Evolutionary conservation across 2,329 filamentous ascomycete genomes (phyloP), one percentile per base, ranked within the genome.

Genomic region (Fusarium vanettenii): DNA sequence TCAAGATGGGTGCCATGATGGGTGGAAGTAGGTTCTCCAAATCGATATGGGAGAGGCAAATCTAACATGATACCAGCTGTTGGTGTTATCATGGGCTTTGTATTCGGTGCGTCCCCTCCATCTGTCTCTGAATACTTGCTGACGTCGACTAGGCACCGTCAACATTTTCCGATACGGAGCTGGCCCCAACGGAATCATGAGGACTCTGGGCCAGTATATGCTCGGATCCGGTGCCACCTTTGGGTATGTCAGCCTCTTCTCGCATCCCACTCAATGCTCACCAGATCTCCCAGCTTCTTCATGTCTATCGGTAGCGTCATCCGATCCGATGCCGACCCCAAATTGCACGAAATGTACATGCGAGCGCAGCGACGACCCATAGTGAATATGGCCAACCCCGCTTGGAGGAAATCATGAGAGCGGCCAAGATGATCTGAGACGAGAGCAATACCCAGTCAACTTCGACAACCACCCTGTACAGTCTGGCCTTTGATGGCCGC

Each of bases 291-390:
- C 74, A 92, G 90, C 27, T 98, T 98, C 87, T 99, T 99, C 89
- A 99, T 99, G 97, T 96, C 94, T 67, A 98, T 99, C 78, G 97
- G 97, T 78, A 98, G 95, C 79, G 95, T 97, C 52, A 98, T 99
- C 80, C 93, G 97, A 81, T 95, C 95, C 70, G 97, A 99, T 79
- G 92, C 94, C 75, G 94, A 94, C 50, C 92, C 93, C 41, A 92
- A 94, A 79, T 87, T 92, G 69, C 89, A 91, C 76, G 90, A 95
- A 81, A 91, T 94, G 67, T 98, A 96, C 86, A 89, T 91, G 77
- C 90, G 91, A 82, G 92, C 94, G 60, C 91, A 92, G 77, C 88
- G 93, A 79, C 90, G 91, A 73, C 94, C 95, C 27, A 91, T 96
- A 79, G 91, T 97, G 37, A 69, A 84, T 78, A 81, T 79, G 81